These are phyloP conservation scores for Neurospora sp. DNA, from an alignment of 495 filamentous ascomycete genomes.

Conservation along the genomic window DNA sequence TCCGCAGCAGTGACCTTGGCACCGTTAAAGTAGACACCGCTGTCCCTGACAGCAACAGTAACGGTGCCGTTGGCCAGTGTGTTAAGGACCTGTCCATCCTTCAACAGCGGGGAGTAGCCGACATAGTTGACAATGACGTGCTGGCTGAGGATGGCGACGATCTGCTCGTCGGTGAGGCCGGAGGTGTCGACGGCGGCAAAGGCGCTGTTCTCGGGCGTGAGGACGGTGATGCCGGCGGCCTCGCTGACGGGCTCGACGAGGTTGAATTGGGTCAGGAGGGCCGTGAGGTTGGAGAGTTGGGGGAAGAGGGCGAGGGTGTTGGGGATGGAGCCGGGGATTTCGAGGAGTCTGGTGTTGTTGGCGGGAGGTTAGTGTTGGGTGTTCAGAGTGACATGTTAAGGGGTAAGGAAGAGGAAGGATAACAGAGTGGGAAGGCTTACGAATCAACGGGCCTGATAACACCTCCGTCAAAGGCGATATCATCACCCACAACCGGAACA, in stretches of 20 bases:
- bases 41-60: conserved; percentile 17
- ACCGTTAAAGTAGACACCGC: conserved; percentile 23
- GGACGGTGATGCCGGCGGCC: conserved; percentile 14
- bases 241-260: conserved; percentile 10
- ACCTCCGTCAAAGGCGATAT: conserved; percentile 23
- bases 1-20: conserved; percentile 24
- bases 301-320: background rate
- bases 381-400: no score
- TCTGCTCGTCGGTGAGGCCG: background rate
- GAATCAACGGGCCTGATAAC: conserved; percentile 23
- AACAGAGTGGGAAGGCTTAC: conserved; percentile 10
- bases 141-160: conserved; percentile 9
- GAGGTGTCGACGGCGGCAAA: conserved; percentile 11
- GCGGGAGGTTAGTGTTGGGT: conserved; percentile 9
- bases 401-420: background rate
- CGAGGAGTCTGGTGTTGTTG: conserved; percentile 33
- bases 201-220: conserved; percentile 16
- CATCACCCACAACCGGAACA: conserved; percentile 20
- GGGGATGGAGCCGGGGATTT: conserved; percentile 11
- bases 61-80: conserved; percentile 20
- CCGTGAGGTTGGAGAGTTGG: background rate
- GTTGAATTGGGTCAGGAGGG: background rate
- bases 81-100: conserved; percentile 19
- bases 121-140: conserved; percentile 22
- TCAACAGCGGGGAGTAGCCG: conserved; percentile 22